Evolutionary conservation across 2,329 filamentous ascomycete species (phyloP).

Genomic region (Balansia obtecta): DNA sequence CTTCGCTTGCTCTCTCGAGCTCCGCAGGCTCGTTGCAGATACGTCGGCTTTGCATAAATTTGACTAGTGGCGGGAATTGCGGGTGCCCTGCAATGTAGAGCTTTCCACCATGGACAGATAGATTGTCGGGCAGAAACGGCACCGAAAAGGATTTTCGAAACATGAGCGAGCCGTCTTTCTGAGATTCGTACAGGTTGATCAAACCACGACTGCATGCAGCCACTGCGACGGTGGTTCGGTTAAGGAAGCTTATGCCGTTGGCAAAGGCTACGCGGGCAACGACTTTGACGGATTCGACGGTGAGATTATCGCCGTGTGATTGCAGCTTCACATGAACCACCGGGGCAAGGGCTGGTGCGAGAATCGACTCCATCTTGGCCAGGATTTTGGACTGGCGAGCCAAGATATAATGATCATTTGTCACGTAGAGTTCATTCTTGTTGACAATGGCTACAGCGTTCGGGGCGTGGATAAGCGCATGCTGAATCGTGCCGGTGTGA

Average conservation of each 20-base stretch:
- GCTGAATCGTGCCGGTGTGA: constrained; percentile 23
- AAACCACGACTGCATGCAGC: constrained; percentile 19
- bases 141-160: constrained; percentile 4
- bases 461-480: constrained; percentile 25
- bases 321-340: constrained; percentile 23
- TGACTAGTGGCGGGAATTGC: constrained; percentile 18
- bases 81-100: constrained; percentile 29
- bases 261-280: constrained; percentile 25
- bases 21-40: constrained; percentile 21
- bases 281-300: constrained; percentile 11
- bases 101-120: constrained; percentile 17
- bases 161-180: not conserved
- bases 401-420: constrained; percentile 27
- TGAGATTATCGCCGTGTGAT: not conserved
- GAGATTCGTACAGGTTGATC: constrained; percentile 19
- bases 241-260: constrained; percentile 29
- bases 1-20: constrained; percentile 11
- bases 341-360: constrained; percentile 19
- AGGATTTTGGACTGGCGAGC: constrained; percentile 14
- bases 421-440: constrained; percentile 26
- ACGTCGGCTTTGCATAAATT: constrained; percentile 19
- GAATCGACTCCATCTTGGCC: constrained; percentile 21
- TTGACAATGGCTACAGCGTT: constrained; percentile 26
- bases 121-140: constrained; percentile 29
- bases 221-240: constrained; percentile 25